phyloP scores from a whole-genome alignment of 2,329 filamentous ascomycete species.

The Aspergillus caelatus region DNA sequence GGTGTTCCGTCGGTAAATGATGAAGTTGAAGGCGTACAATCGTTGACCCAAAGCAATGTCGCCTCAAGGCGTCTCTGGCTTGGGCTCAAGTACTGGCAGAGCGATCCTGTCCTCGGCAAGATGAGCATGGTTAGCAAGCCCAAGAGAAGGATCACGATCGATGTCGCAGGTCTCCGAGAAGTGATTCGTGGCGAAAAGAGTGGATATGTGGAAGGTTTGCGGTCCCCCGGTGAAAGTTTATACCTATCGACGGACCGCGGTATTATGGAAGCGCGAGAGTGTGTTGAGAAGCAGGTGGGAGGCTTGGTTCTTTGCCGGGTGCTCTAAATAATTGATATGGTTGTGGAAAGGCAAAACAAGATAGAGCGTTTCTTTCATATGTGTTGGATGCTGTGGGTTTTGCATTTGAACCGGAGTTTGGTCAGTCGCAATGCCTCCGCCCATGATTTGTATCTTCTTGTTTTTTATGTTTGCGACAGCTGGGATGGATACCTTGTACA shows the following conservation, averaged over 20 bases:
- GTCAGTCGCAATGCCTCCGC: constrained; percentile 38
- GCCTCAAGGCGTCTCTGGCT: constrained; percentile 79
- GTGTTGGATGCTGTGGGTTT: constrained; percentile 27
- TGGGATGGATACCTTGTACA: constrained; percentile 43
- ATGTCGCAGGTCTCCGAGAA: constrained; percentile 62
- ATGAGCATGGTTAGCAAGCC: constrained; percentile 72
- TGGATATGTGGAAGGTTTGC: constrained; percentile 71
- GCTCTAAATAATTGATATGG: constrained; percentile 17
- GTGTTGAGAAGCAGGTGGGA: constrained; percentile 77
- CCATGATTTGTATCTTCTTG: constrained; percentile 24
- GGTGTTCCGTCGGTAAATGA: constrained; percentile 51
- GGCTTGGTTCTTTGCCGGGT: constrained; percentile 77
- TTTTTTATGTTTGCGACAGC: constrained; percentile 32
- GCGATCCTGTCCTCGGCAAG: constrained; percentile 73
- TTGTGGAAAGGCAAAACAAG: constrained; percentile 9
- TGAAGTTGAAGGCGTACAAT: constrained; percentile 45
- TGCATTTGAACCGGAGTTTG: constrained; percentile 44
- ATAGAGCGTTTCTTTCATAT: constrained; percentile 17
- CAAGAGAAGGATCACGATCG: constrained; percentile 70
- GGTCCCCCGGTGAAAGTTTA: constrained; percentile 76
- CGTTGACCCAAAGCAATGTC: constrained; percentile 70
- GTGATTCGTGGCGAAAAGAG: constrained; percentile 70
- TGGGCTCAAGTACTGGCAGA: constrained; percentile 86
- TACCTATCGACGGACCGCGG: constrained; percentile 78
- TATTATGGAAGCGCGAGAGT: constrained; percentile 80